Percentiles rank a stretch among this genome's conserved stretches.
These are phyloP conservation scores for Rosa rugosa DNA, from an alignment of 306 rosid species.

Conservation along the genomic window DNA sequence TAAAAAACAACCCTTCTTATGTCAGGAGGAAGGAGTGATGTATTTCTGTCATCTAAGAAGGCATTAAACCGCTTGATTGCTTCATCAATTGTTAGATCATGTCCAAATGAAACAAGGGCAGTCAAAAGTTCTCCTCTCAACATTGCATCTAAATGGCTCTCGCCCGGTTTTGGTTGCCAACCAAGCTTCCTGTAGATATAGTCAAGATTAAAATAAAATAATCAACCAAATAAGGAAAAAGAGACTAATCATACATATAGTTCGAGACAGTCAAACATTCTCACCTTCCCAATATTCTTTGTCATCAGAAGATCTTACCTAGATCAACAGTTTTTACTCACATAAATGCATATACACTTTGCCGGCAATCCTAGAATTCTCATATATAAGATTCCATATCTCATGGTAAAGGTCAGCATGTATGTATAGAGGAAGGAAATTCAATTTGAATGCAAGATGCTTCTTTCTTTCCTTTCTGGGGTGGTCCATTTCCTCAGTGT, in stretches of 20 bases:
- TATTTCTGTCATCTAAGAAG: conserved; percentile 74
- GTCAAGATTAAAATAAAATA: conserved; percentile 1
- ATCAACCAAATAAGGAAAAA: not conserved
- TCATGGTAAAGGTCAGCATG: not conserved
- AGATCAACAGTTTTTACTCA: not conserved
- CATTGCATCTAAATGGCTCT: conserved; percentile 76
- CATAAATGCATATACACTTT: not conserved
- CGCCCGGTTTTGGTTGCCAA: conserved; percentile 78
- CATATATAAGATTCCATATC: not conserved
- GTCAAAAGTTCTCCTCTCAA: conserved; percentile 92
- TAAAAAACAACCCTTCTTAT: conserved; percentile 61
- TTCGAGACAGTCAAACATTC: not conserved
- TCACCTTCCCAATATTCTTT: not conserved
- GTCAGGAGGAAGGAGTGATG: conserved; percentile 88
- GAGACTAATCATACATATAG: not conserved
- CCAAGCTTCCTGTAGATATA: conserved; percentile 75
- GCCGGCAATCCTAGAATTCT: not conserved
- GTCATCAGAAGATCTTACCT: not conserved
- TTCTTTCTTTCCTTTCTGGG: not conserved
- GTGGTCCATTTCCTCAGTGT: not conserved
- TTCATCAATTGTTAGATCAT: conserved; percentile 71
- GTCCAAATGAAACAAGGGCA: conserved; percentile 72
- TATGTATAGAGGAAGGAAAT: not conserved
- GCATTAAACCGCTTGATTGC: conserved; percentile 72
- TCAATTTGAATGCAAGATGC: not conserved